Base-by-base conservation (phyloP, 106 monocot genomes). In the Gastrodia elata region DNA sequence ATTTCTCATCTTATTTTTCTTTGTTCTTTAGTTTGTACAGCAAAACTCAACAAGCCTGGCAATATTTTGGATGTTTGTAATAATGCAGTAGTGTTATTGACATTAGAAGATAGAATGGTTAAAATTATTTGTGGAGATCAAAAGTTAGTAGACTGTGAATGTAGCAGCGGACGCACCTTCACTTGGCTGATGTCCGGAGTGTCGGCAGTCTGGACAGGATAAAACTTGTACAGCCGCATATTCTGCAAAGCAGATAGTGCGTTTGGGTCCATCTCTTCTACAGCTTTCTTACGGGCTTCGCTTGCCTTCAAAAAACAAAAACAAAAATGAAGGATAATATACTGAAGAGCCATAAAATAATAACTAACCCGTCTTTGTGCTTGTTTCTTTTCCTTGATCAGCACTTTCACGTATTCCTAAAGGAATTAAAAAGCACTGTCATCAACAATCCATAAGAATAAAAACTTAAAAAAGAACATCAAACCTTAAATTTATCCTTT, bases 161-260 rank as follows among this genome's bases (percentile, higher is more conserved):
- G 32, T n/a, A 10, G 16, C 43, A 14, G 2, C 18, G 48, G n/a
- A 7, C 32, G 59, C 74, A 89, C 96, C 90, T 97, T 97, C 35
- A 89, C 86, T n/a, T 81, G 48, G 76, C 84, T 85, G 36, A 97
- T 80, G 70, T 97, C 96, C 37, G 96, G 96, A 37, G 88, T 86
- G 73, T 86, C 84, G 9, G 82, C 78, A 35, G 90, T 88, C 49
- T 84, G 74, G 10, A 90, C 82, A 16, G 96, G 96, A 74, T 97
- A 97, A 76, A 97, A 97, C 75, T 97, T 97, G 38, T 93, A 98
- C 68, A 98, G 81, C 71, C 42, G 57, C 83, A 98, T 91, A 39
- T 83, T 90, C 77, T 98, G 86, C 37, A 84, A 93, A 39, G 93
- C 93, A 39, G 82, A 35, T 84, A 59, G 90, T 18, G 82, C 88